A percentile compares a stretch with the other conserved stretches of the same genome.
Conservation (phyloP, 441 rosid genomes). For the Corymbia calophylla region DNA sequence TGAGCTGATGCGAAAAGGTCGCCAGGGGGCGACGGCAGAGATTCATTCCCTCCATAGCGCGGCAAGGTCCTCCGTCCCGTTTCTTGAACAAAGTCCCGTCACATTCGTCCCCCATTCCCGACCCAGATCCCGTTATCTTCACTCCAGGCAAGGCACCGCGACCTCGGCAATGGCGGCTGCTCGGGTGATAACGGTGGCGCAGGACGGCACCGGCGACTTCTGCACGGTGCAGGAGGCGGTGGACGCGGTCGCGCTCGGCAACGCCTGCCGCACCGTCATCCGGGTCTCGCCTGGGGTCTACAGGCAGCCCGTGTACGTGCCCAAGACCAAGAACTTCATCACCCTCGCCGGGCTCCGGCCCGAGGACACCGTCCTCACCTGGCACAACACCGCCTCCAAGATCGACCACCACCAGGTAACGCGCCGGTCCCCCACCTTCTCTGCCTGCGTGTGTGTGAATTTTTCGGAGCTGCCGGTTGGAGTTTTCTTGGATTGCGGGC, state of each 20-base stretch:
- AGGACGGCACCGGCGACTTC: slow-evolving; percentile 65
- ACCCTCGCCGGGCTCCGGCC: slow-evolving; percentile 76
- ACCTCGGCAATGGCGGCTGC: slow-evolving; percentile 31
- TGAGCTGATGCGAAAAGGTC: background rate
- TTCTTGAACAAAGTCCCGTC: background rate
- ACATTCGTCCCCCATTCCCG: background rate
- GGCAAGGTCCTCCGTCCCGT: background rate
- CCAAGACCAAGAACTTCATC: slow-evolving; percentile 86
- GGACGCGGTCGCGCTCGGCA: slow-evolving; percentile 68
- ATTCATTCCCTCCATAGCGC: background rate
- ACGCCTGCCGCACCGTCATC: slow-evolving; percentile 60
- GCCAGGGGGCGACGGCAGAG: background rate
- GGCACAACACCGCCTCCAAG: slow-evolving; percentile 78
- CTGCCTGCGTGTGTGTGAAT: background rate
- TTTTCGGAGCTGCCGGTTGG: background rate
- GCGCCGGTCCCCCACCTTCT: background rate
- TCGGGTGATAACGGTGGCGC: slow-evolving; percentile 56
- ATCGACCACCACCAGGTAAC: slow-evolving; percentile 86
- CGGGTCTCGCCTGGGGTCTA: slow-evolving; percentile 81
- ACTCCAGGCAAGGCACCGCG: background rate
- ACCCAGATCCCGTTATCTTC: background rate
- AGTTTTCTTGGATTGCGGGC: background rate
- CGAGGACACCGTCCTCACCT: slow-evolving; percentile 63
- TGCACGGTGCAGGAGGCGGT: slow-evolving; percentile 80
- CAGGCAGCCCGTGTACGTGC: slow-evolving; percentile 74